phyloP scores from a whole-genome alignment of 495 filamentous ascomycete genomes.

The Talaromyces wortmannii region DNA sequence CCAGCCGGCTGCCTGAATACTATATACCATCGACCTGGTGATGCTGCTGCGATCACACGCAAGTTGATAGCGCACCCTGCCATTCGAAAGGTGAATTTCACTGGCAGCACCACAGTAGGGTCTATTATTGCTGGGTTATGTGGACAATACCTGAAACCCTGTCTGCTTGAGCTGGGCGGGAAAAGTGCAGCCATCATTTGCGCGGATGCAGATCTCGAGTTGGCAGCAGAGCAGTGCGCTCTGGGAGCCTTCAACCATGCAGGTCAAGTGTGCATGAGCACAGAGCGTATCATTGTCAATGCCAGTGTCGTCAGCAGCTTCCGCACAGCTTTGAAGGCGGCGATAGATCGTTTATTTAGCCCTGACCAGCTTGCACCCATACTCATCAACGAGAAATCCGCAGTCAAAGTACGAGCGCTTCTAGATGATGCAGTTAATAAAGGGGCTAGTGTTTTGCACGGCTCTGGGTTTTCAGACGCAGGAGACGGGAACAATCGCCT shows the following conservation, averaged over 20 bases:
- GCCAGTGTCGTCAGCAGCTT: conserved; percentile 19
- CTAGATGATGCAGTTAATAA: conserved; percentile 1
- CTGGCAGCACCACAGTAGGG: conserved; percentile 48
- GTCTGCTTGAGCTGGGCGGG: conserved; percentile 55
- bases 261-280: conserved; percentile 88
- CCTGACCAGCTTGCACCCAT: neutral
- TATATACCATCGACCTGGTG: conserved; percentile 40
- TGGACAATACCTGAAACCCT: conserved; percentile 48
- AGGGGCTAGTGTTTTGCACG: conserved; percentile 3
- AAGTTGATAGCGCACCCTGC: conserved; percentile 47
- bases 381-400: neutral
- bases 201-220: conserved; percentile 46
- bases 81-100: conserved; percentile 56
- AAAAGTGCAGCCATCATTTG: conserved; percentile 54
- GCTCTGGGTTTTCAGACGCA: neutral
- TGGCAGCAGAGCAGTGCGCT: conserved; percentile 41
- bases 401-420: neutral
- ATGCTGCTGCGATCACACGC: conserved; percentile 48
- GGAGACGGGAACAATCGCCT: conserved; percentile 37
- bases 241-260: conserved; percentile 42
- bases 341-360: neutral
- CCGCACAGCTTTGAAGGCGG: neutral
- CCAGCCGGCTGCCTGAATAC: conserved; percentile 49
- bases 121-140: conserved; percentile 45
- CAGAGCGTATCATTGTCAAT: conserved; percentile 71